A percentile compares a stretch with the other conserved stretches of the same genome.
Conservation (phyloP, 495 filamentous ascomycete species). For the Peziza echinospora region DNA sequence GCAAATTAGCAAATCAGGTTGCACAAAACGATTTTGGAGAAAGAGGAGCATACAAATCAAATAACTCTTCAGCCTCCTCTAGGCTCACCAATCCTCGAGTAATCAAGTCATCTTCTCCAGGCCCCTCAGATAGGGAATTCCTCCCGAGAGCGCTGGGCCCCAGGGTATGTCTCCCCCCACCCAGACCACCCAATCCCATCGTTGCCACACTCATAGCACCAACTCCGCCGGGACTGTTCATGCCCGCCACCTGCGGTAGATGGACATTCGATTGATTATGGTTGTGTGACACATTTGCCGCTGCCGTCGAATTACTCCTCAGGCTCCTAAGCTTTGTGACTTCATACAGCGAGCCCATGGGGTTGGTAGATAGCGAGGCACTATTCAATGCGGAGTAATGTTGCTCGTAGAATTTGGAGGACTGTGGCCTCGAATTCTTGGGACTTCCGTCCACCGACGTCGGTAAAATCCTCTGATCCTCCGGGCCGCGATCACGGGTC, state of each 20-base stretch:
- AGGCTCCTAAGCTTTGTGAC: constrained; percentile 36
- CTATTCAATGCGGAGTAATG: not conserved
- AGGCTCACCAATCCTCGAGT: constrained; percentile 16
- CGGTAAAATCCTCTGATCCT: too few relatives aligned
- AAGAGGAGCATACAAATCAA: constrained; percentile 14
- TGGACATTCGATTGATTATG: not conserved
- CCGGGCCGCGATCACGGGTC: not conserved
- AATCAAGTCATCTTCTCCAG: constrained; percentile 25
- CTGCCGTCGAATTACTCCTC: constrained; percentile 24
- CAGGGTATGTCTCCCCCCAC: not conserved
- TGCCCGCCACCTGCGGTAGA: not conserved
- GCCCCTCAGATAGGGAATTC: constrained; percentile 24
- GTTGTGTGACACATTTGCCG: constrained; percentile 8
- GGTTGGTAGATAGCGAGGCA: constrained; percentile 27
- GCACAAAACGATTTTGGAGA: not conserved
- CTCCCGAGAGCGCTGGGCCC: not conserved
- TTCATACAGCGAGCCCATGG: constrained; percentile 39
- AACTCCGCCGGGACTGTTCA: not conserved
- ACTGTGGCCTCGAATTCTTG: not conserved
- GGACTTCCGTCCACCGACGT: too few relatives aligned
- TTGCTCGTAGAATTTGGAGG: not conserved
- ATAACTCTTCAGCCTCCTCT: constrained; percentile 20
- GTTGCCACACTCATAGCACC: too few relatives aligned
- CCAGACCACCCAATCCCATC: too few relatives aligned
- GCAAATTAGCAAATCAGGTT: too few relatives aligned